These are phyloP conservation scores for Gossypium rotundifolium DNA, from an alignment of 345 rosid genomes.

Conservation along the genomic window DNA sequence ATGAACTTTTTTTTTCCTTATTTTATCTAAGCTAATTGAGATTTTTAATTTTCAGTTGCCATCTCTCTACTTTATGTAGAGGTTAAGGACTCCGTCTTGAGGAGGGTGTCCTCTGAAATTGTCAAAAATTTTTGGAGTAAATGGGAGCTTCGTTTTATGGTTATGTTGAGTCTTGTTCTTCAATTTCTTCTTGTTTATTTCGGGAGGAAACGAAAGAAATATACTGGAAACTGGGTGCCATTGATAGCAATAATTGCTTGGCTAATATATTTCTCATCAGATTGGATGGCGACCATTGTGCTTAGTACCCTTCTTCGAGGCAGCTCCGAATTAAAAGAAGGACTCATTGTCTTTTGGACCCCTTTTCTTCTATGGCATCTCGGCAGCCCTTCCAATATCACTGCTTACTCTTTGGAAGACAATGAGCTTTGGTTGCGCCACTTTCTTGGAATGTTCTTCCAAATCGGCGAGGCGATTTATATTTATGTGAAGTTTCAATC, in stretches of 20 bases:
- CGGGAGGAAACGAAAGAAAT: conserved; percentile 13
- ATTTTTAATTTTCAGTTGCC: neutral
- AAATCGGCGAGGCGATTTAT: conserved; percentile 20
- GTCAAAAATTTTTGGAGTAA: conserved; percentile 9
- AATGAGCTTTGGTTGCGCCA: conserved; percentile 34
- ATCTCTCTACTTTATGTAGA: neutral
- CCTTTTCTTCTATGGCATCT: conserved; percentile 31
- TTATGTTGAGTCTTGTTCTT: conserved; percentile 13
- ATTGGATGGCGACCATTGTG: conserved; percentile 20
- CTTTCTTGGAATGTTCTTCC: conserved; percentile 12
- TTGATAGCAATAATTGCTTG: neutral
- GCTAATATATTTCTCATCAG: conserved; percentile 24
- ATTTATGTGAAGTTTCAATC: conserved; percentile 24
- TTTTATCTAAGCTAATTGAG: too few relatives aligned
- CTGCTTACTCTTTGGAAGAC: conserved; percentile 29
- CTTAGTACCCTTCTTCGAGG: conserved; percentile 23
- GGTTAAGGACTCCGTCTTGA: neutral
- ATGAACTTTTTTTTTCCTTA: neutral
- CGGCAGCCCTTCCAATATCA: conserved; percentile 26
- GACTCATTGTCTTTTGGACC: conserved; percentile 15
- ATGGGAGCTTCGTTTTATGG: conserved; percentile 25
- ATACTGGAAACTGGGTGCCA: neutral
- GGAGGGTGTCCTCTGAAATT: neutral
- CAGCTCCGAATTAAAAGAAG: neutral
- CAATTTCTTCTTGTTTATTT: conserved; percentile 18